These are phyloP conservation scores for Stylosanthes scabra DNA, from an alignment of 331 rosid genomes.

Conservation along the genomic window DNA sequence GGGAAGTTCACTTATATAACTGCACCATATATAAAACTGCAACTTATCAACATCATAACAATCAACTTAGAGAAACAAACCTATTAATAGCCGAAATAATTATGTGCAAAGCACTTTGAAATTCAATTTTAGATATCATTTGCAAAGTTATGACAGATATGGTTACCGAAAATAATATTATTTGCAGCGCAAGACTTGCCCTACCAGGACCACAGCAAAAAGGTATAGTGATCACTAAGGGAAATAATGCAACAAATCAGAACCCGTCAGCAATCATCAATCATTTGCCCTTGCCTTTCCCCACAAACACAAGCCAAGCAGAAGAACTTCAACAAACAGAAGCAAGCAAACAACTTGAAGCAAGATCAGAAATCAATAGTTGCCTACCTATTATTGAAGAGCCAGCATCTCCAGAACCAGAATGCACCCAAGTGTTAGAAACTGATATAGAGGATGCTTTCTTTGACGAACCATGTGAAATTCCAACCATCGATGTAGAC, in stretches of 20 bases:
- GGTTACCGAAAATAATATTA: conserved; percentile 43
- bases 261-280: conserved; percentile 37
- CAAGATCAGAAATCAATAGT: conserved; percentile 38
- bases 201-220: conserved; percentile 85
- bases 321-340: conserved; percentile 49
- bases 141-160: conserved; percentile 35
- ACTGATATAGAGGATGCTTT: conserved; percentile 74
- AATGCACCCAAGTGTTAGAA: conserved; percentile 47
- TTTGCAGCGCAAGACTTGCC: conserved; percentile 92
- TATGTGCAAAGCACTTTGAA: conserved; percentile 28
- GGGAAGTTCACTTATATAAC: conserved; percentile 24
- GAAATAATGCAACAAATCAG: conserved; percentile 42
- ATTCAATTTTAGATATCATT: conserved; percentile 22
- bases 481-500: conserved; percentile 73
- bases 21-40: neutral
- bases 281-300: conserved; percentile 56
- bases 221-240: conserved; percentile 53
- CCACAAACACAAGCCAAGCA: conserved; percentile 36
- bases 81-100: conserved; percentile 24
- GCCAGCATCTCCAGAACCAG: conserved; percentile 85
- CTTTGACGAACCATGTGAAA: conserved; percentile 62
- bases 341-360: conserved; percentile 40
- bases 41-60: neutral
- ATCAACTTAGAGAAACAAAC: conserved; percentile 23
- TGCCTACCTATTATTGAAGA: conserved; percentile 86